Percentiles rank a stretch among this genome's conserved stretches.
phyloP scores from a whole-genome alignment of 2,329 filamentous ascomycete genomes.

The Cadophora gregata region DNA sequence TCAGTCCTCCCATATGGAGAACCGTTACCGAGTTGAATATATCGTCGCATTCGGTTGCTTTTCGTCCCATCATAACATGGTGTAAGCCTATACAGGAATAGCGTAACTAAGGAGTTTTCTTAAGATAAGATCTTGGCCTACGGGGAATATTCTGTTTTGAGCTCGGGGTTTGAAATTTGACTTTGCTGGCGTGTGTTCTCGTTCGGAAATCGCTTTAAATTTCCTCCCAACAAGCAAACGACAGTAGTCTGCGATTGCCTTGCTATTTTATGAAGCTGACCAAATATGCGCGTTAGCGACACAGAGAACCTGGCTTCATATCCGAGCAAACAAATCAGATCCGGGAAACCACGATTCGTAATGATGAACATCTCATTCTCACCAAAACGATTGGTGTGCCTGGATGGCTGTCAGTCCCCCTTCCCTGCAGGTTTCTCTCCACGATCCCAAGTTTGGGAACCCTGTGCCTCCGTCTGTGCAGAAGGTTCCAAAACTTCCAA shows the following conservation, averaged over 20 bases:
- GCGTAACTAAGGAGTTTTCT: background rate
- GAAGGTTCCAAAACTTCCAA: constrained; percentile 11
- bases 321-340: constrained; percentile 12
- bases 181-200: background rate
- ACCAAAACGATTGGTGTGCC: constrained; percentile 5
- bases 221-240: background rate
- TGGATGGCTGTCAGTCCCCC: background rate
- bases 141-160: constrained; percentile 8
- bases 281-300: background rate
- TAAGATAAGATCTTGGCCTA: background rate
- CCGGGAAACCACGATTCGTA: background rate
- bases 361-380: background rate
- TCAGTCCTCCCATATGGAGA: background rate
- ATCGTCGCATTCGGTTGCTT: constrained; percentile 3
- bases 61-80: background rate
- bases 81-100: background rate
- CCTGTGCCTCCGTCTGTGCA: constrained; percentile 4
- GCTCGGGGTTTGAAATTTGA: constrained; percentile 10
- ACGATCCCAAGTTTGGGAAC: constrained; percentile 5
- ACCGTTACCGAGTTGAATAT: background rate
- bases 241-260: background rate
- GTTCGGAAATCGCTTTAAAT: background rate
- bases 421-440: background rate
- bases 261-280: background rate
- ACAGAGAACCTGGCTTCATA: background rate